Evolutionary conservation across 2,329 filamentous ascomycete genomes (phyloP).

Genomic region (Neoscytalidium dimidiatum): DNA sequence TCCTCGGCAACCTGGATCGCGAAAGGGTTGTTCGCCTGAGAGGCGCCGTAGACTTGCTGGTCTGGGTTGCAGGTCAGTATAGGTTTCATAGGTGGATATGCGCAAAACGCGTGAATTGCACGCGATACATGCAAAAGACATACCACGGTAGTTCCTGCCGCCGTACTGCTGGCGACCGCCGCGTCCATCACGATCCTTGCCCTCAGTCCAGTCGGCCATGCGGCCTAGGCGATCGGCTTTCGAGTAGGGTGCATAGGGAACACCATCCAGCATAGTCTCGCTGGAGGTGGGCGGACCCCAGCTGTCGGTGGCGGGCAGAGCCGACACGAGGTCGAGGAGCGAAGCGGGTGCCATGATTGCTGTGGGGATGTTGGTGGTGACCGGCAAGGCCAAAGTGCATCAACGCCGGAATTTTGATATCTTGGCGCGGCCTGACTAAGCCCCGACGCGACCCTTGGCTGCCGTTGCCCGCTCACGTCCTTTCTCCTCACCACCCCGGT

Average conservation of each 20-base stretch:
- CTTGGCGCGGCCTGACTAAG: slow-evolving; percentile 20
- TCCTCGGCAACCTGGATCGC: slow-evolving; percentile 90
- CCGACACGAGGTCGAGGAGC: slow-evolving; percentile 50
- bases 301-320: slow-evolving; percentile 47
- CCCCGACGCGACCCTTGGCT: neutral
- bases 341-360: slow-evolving; percentile 48
- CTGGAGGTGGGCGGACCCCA: slow-evolving; percentile 85
- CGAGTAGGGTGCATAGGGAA: slow-evolving; percentile 96
- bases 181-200: slow-evolving; percentile 72
- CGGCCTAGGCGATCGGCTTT: slow-evolving; percentile 98
- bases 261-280: slow-evolving; percentile 89
- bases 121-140: neutral
- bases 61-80: slow-evolving; percentile 57
- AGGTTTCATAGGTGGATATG: neutral
- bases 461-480: neutral
- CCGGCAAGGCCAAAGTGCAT: slow-evolving; percentile 4
- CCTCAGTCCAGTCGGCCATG: slow-evolving; percentile 99
- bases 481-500: neutral
- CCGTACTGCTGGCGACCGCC: slow-evolving; percentile 81
- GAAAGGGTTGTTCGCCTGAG: slow-evolving; percentile 75
- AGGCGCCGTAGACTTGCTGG: slow-evolving; percentile 95
- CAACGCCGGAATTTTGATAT: slow-evolving; percentile 21
- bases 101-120: neutral
- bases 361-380: slow-evolving; percentile 14
- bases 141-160: slow-evolving; percentile 89